Evolutionary conservation across 1,284 basidiomycete species (phyloP).

Genomic region (Rhizoctonia solani): DNA sequence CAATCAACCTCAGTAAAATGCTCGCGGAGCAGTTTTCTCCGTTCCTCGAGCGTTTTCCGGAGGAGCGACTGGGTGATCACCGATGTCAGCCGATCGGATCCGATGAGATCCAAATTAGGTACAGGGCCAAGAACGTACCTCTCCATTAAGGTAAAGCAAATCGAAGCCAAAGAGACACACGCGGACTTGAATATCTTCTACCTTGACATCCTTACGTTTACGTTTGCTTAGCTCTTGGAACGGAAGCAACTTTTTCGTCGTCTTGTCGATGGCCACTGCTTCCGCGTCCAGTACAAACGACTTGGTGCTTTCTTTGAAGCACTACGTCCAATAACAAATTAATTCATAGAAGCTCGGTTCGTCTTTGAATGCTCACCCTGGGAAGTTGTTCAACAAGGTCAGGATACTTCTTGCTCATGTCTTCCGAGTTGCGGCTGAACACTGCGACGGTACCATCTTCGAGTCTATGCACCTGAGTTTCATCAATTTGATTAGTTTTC

Average conservation of each 20-base stretch:
- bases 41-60: slow-evolving; percentile 67
- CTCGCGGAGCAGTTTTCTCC: slow-evolving; percentile 74
- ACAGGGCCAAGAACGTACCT: slow-evolving; percentile 56
- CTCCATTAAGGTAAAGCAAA: slow-evolving; percentile 90
- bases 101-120: no score
- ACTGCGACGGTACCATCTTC: slow-evolving; percentile 81
- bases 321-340: slow-evolving; percentile 53
- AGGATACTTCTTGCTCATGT: slow-evolving; percentile 99
- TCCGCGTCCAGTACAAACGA: slow-evolving; percentile 96
- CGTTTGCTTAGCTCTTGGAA: slow-evolving; percentile 97
- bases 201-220: slow-evolving; percentile 96
- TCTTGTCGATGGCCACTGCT: slow-evolving; percentile 92
- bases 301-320: slow-evolving; percentile 77
- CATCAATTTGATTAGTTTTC: no score
- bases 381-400: slow-evolving; percentile 95
- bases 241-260: slow-evolving; percentile 82
- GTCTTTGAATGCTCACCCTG: slow-evolving; percentile 55
- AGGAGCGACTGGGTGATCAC: slow-evolving; percentile 42
- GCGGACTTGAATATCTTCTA: slow-evolving; percentile 94
- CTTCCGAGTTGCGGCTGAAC: slow-evolving; percentile 97
- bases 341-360: slow-evolving; percentile 36
- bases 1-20: slow-evolving; percentile 84
- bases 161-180: slow-evolving; percentile 98
- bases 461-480: slow-evolving; percentile 82
- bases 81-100: slow-evolving; percentile 8